Conservation (phyloP, 75 land plant species). For the Adiantum capillusveneris region DNA sequence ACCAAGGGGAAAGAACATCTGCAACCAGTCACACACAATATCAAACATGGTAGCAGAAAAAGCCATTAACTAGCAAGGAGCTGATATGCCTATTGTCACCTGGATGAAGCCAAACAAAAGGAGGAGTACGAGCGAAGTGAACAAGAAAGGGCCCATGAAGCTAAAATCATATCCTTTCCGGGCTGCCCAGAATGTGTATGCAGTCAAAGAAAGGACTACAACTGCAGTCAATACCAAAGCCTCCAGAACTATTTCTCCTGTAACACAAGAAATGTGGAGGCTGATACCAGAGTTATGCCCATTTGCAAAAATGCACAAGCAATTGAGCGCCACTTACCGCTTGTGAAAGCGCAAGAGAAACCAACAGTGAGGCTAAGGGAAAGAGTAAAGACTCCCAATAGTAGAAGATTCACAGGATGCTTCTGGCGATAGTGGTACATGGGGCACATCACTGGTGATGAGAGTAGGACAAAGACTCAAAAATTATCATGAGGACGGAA, state of each 20-base stretch:
- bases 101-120: constrained; percentile 72
- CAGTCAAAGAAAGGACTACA: constrained; percentile 68
- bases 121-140: constrained; percentile 60
- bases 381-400: constrained; percentile 79
- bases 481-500: neutral
- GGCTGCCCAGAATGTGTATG: constrained; percentile 92
- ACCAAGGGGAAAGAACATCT: constrained; percentile 90
- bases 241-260: constrained; percentile 85
- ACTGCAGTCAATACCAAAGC: constrained; percentile 78
- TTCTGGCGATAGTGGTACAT: constrained; percentile 69
- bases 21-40: constrained; percentile 9
- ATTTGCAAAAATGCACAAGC: neutral
- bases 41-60: neutral
- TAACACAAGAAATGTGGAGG: neutral
- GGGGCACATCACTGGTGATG: constrained; percentile 67
- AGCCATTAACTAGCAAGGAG: neutral
- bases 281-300: neutral
- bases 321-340: constrained; percentile 39
- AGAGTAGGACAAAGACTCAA: neutral
- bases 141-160: constrained; percentile 74
- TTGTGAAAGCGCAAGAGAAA: constrained; percentile 77
- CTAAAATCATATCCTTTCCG: constrained; percentile 88
- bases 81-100: constrained; percentile 36
- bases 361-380: constrained; percentile 74
- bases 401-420: constrained; percentile 80